A percentile compares a stretch with the other conserved stretches of the same genome.
These are phyloP conservation scores for Talaromyces funiculosus DNA, from an alignment of 2,329 filamentous ascomycete genomes.

Conservation along the genomic window DNA sequence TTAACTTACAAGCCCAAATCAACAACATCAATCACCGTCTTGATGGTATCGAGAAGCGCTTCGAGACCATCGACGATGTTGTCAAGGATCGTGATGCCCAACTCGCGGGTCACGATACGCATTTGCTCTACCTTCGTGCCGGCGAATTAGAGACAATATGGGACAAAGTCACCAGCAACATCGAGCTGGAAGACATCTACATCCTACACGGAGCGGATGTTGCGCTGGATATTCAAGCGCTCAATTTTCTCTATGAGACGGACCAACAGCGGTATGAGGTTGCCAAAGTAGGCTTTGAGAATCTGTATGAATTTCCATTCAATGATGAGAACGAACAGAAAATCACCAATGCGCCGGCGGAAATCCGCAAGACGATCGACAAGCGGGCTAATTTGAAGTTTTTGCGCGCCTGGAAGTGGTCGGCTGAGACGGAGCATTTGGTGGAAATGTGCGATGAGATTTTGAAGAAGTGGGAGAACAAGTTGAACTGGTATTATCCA, in stretches of 20 bases:
- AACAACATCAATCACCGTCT: background rate
- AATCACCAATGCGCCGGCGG: background rate
- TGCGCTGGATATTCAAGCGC: background rate
- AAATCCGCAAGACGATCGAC: background rate
- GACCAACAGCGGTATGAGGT: background rate
- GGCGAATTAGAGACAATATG: background rate
- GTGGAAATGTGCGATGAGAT: background rate
- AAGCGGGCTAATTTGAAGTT: conserved; percentile 2
- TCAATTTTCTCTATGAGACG: background rate
- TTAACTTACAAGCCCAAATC: background rate
- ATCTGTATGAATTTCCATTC: background rate
- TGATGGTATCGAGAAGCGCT: background rate
- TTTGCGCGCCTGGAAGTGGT: background rate
- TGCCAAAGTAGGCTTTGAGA: background rate
- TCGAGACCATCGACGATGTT: background rate
- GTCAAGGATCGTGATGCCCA: background rate
- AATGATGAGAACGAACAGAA: background rate
- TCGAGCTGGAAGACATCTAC: background rate
- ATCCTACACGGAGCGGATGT: background rate
- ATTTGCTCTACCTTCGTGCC: background rate
- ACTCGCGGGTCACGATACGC: background rate
- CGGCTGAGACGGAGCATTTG: background rate
- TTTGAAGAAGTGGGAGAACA: background rate
- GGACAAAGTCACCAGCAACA: background rate
- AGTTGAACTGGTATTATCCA: background rate